Evolutionary conservation across 176 grass and related monocot species (phyloP).

Genomic region (Calamus simplicifolius): DNA sequence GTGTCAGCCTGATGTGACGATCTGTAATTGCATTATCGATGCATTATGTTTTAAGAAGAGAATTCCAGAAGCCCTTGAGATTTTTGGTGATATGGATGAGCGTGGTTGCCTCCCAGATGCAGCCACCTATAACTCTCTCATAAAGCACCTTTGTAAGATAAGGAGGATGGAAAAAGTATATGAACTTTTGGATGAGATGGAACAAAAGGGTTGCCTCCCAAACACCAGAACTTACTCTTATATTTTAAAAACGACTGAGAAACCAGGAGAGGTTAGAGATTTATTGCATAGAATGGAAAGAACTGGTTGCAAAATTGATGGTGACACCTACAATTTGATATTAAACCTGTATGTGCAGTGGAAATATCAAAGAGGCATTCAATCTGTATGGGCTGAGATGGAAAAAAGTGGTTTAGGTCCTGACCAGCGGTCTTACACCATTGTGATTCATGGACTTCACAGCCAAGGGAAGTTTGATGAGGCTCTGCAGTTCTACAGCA

Average conservation of each 20-base stretch:
- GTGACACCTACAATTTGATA: constrained; percentile 59
- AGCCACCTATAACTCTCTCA: constrained; percentile 57
- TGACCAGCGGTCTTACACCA: constrained; percentile 64
- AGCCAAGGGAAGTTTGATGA: constrained; percentile 49
- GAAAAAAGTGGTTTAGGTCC: constrained; percentile 54
- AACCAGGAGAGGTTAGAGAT: constrained; percentile 40
- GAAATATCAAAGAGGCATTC: constrained; percentile 45
- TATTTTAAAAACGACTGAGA: constrained; percentile 37
- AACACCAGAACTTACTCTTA: constrained; percentile 55
- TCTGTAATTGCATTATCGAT: constrained; percentile 71
- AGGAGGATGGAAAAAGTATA: constrained; percentile 49
- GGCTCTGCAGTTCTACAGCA: constrained; percentile 48
- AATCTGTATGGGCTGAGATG: constrained; percentile 54
- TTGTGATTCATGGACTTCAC: constrained; percentile 63
- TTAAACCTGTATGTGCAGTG: constrained; percentile 52
- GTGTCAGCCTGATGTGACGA: constrained; percentile 53
- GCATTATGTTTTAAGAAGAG: constrained; percentile 69
- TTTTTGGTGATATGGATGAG: constrained; percentile 66
- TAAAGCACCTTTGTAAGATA: constrained; percentile 65
- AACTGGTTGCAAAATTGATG: constrained; percentile 37
- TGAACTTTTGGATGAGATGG: constrained; percentile 62
- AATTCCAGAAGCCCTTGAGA: constrained; percentile 58
- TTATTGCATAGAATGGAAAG: constrained; percentile 59
- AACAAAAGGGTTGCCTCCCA: constrained; percentile 40
- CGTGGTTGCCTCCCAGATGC: constrained; percentile 43